Evolutionary conservation across 306 rosid species (phyloP).

Genomic region (Lathyrus aphaca): DNA sequence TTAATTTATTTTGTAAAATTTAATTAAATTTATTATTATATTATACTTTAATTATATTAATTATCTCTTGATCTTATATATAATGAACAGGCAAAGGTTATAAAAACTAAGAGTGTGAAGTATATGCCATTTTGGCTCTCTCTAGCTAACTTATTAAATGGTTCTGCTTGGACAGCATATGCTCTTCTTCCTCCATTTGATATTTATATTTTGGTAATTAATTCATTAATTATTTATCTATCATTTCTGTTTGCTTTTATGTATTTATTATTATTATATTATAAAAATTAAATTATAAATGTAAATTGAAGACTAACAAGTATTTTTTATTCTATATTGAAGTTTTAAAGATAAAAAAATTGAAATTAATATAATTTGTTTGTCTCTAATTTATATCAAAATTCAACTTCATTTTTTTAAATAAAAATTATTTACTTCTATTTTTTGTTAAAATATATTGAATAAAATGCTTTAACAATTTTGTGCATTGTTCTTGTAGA

Average conservation of each 20-base stretch:
- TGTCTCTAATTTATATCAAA: too few species aligned
- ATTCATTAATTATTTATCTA: neutral
- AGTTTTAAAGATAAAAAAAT: too few species aligned
- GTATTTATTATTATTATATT: neutral
- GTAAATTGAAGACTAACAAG: too few species aligned
- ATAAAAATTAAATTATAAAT: neutral
- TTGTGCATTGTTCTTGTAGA: conserved; percentile 44
- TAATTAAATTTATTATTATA: neutral
- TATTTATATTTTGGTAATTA: conserved; percentile 59
- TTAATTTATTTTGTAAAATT: neutral
- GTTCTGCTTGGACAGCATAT: conserved; percentile 71
- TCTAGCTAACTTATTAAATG: conserved; percentile 66
- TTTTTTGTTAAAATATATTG: too few species aligned
- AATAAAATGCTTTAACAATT: neutral
- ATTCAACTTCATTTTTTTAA: too few species aligned
- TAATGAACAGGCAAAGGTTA: conserved; percentile 56
- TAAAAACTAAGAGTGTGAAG: conserved; percentile 66
- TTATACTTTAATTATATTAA: neutral
- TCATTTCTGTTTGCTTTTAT: neutral
- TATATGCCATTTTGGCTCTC: conserved; percentile 86
- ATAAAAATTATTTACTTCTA: too few species aligned
- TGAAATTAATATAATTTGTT: too few species aligned
- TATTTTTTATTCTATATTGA: too few species aligned
- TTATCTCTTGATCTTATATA: neutral
- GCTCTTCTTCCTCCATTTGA: conserved; percentile 71